Evolutionary conservation across 345 rosid species (phyloP), one percentile per base, ranked within the genome.

Genomic region (Carallia pectinifolia): DNA sequence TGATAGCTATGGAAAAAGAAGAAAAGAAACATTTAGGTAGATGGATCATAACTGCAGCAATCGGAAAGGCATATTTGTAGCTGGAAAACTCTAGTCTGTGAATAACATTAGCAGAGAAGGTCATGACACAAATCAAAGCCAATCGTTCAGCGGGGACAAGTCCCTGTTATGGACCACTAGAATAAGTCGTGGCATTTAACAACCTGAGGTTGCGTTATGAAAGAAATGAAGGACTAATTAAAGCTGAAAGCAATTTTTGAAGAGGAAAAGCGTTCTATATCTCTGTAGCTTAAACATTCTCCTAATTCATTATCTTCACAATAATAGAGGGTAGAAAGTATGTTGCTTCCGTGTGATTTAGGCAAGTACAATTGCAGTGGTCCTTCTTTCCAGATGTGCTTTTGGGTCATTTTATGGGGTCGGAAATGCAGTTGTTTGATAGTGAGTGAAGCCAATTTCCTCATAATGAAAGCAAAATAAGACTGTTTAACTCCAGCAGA

Each of bases 21-120:
- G 12, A 34, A 18, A 36, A 38, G 66, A 66, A 29, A 58, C 23
- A 36, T 4, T 39, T 36, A 66, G 80, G 65, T 80, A 56, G 78
- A 52, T 75, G 59, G 19, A 40, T 29, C 69, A 77, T 83, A 54
- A 83, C 72, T 77, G 77, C 70, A 69, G 19, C 64, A 74, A 40
- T 54, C 59, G 58, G 59, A 55, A 10, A 10, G 19, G 31, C 30
- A 55, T 8, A 3, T 67, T 44, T 63, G 52, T 61, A 6, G 53
- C 33, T 27, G 72, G 71, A 59, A 73, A 61, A 52, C 36, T 30
- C 60, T 63, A 27, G 34, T 67, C 66, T 60, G 62, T 68, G 71
- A 13, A 30, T 5, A 56, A 9, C 33, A 56, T 13, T 7, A 9
- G 60, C 60, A 13, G 12, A 54, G 8, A 19, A 56, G 31, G 60